phyloP scores from a whole-genome alignment of 176 grass and related monocot species.

The Avena insularis region DNA sequence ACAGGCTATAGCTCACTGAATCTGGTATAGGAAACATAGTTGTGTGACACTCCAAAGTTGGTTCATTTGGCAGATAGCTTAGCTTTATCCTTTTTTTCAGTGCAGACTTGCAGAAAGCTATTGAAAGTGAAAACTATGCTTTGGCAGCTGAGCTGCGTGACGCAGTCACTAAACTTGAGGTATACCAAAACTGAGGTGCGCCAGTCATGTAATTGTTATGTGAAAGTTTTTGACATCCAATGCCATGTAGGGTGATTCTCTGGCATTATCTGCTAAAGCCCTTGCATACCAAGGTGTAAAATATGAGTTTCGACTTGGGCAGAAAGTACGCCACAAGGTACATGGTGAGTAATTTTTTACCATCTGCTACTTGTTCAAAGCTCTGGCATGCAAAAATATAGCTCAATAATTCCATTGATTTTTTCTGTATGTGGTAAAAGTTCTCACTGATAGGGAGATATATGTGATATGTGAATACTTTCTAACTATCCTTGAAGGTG shows the following conservation, averaged over 20 bases:
- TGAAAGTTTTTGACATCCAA: conserved; percentile 38
- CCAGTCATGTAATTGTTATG: conserved; percentile 22
- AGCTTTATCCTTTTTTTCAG: conserved; percentile 63
- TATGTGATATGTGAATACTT: not conserved
- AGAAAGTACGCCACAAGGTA: conserved; percentile 83
- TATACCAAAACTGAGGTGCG: conserved; percentile 44
- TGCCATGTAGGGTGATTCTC: conserved; percentile 74
- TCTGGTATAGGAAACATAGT: not conserved
- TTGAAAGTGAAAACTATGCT: conserved; percentile 90
- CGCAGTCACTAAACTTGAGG: conserved; percentile 87
- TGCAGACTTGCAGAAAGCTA: conserved; percentile 93
- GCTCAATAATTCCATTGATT: not conserved
- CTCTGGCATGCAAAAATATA: not conserved
- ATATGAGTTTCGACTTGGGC: conserved; percentile 94
- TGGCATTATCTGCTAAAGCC: conserved; percentile 89
- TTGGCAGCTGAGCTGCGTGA: conserved; percentile 82
- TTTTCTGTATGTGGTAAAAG: not conserved
- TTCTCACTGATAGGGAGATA: not conserved
- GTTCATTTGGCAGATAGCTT: conserved; percentile 28
- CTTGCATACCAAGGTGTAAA: conserved; percentile 79
- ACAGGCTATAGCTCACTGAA: conserved; percentile 22
- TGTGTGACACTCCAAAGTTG: not conserved
- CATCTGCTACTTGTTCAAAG: conserved; percentile 36
- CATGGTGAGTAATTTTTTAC: conserved; percentile 70
- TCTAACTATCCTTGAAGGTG: not conserved